Base-by-base conservation (phyloP, 495 filamentous ascomycete genomes). In the Hypoxylon lenormandii region DNA sequence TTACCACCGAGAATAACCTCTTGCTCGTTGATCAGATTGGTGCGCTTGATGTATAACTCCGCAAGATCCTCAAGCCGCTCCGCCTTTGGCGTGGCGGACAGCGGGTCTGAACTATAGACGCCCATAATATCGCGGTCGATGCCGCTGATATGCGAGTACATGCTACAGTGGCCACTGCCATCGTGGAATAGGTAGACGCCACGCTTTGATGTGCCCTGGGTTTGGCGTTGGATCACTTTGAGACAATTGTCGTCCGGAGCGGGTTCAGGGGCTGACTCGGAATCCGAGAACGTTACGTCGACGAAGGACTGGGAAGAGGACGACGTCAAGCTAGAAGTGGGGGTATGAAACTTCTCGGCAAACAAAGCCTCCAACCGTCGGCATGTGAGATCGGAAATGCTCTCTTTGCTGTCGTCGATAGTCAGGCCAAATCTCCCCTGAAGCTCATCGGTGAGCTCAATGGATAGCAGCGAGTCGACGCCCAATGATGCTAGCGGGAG, bases 141-240 rank as follows among this genome's bases (percentile, higher is more conserved):
- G 10, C 40, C 16, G 15, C 70, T 69, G 0, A 85, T 48, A 5
- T 51, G 55, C 0, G 73, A 57, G 62, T 85, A 86, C 5, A 79
- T 78, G 13, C 72, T 70, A 7, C 80, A 77, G n/a, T 82, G 80
- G 3, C 87, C 87, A 23, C 81, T 83, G 10, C 87, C 87, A 61
- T 89, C 87, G 19, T 87, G 87, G 48, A 89, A 75, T 13, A 89
- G 78, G 72, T 87, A 62, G 10, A 88, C 66, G 26, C 72, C 83
- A 64, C 80, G 81, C 15, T 68, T 78, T 10, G 76, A 66, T 19
- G 72, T 76, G 70, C 80, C 82, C 0, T 80, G 64, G 3, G 81
- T 76, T 12, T 62, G 59, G 13, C 37, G 30, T 15, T 62, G 59
- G 82, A 76, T 2, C 79, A 84, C 3, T 74, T 12, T 28, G 2